Percentiles rank a stretch among this genome's conserved stretches.
phyloP scores from a whole-genome alignment of 2,329 filamentous ascomycete genomes.

The Dothideomycetidae sp. region DNA sequence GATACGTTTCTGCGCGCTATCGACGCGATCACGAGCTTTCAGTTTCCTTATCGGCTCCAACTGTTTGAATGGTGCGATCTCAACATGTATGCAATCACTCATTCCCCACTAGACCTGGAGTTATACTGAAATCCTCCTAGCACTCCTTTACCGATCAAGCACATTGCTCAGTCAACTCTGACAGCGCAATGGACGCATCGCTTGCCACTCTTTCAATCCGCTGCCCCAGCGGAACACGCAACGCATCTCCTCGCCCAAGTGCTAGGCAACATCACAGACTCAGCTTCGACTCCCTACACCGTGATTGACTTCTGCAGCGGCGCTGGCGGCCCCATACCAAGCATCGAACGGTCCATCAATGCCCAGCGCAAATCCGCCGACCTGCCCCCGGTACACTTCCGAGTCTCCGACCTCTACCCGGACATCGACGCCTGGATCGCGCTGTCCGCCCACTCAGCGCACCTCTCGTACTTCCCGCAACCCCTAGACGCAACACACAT shows the following conservation, averaged over 20 bases:
- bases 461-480: slow-evolving; percentile 44
- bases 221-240: slow-evolving; percentile 47
- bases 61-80: slow-evolving; percentile 21
- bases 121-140: slow-evolving; percentile 27
- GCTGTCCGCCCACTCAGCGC: slow-evolving; percentile 22
- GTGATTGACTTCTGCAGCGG: slow-evolving; percentile 68
- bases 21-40: neutral
- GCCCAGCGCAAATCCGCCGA: slow-evolving; percentile 12
- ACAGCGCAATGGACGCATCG: slow-evolving; percentile 48
- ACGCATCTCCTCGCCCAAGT: slow-evolving; percentile 39
- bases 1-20: neutral
- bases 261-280: slow-evolving; percentile 22
- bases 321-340: slow-evolving; percentile 39
- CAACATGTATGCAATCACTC: slow-evolving; percentile 14
- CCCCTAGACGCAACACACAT: slow-evolving; percentile 52
- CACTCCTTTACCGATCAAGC: slow-evolving; percentile 52
- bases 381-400: slow-evolving; percentile 23
- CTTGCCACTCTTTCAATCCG: slow-evolving; percentile 43
- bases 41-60: slow-evolving; percentile 12
- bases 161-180: slow-evolving; percentile 50
- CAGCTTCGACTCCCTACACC: slow-evolving; percentile 40
- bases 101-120: neutral
- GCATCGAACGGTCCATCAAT: slow-evolving; percentile 24
- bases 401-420: slow-evolving; percentile 28
- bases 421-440: slow-evolving; percentile 25